Base-by-base conservation (phyloP, 2,329 filamentous ascomycete genomes). In the Emergomyces africanus region DNA sequence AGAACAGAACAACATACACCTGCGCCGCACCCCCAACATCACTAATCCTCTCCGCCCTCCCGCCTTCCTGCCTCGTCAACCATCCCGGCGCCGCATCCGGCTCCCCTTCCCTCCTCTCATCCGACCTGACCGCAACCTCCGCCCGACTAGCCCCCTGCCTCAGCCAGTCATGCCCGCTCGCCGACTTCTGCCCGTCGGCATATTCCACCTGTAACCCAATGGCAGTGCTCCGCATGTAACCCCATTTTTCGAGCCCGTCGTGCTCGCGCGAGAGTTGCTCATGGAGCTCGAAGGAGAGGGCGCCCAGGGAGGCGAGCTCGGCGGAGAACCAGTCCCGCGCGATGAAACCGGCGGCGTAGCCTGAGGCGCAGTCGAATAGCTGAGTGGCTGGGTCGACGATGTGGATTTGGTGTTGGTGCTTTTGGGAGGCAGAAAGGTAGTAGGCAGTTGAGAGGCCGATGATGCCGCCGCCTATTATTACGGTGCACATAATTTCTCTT, bases 311-410 rank as follows among this genome's bases (percentile, higher is more conserved):
- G 0, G 81, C 76, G 5, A 83, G 74, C 1, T 78, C 75, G 0
- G 81, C 75, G 0, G 77, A 76, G 66, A 88, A 89, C 87, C 87
- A 91, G 69, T 91, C 85, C 39, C 77, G 78, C 0, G 87, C 87
- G 9, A 91, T 68, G 66, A 91, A 92, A 0, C 88, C 88, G 20
- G 80, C 89, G 0, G 87, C 86, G 64, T 82, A 84, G 0, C 88
- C 87, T 1, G 86, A 90, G 0, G 88, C 87, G 35, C 85, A 88
- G 12, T 82, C 79, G 71, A 91, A 89, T 37, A 91, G 78, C 62
- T 82, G 69, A 0, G 77, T 70, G 4, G 80, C 79, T 5, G 80
- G 75, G 65, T 86, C 83, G 44, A 86, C 62, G 25, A 86, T 71
- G 62, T 83, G 80, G 57, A 86, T 83, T 37, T 75, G 73, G 5